phyloP scores from a whole-genome alignment of 495 filamentous ascomycete genomes.

The Penicillium antarcticum region DNA sequence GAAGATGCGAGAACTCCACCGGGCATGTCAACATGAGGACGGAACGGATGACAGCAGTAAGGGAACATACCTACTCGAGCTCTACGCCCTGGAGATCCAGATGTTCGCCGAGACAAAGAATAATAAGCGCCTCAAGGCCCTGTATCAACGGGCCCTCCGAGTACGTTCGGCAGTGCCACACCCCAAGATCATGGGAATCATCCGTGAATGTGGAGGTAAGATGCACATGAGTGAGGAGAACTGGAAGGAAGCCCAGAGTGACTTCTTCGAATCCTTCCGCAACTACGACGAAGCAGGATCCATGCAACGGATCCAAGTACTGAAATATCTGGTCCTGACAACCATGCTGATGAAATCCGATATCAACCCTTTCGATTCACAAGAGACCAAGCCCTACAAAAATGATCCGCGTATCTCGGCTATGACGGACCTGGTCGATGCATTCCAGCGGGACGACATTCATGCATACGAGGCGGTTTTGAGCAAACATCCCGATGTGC shows the following conservation, averaged over 20 bases:
- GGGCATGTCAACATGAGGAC: constrained; percentile 83
- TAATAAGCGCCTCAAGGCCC: constrained; percentile 91
- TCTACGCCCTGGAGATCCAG: constrained; percentile 96
- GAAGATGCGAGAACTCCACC: constrained; percentile 85
- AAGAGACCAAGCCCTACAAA: constrained; percentile 99
- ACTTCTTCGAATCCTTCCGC: constrained; percentile 98
- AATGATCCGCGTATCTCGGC: constrained; percentile 90
- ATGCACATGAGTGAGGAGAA: constrained; percentile 99
- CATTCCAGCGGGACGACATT: constrained; percentile 95
- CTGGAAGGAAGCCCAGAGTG: constrained; percentile 94
- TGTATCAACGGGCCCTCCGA: constrained; percentile 85
- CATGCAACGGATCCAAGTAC: constrained; percentile 90
- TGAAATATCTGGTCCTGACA: constrained; percentile 94
- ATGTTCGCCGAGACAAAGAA: constrained; percentile 98
- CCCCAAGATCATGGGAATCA: constrained; percentile 98
- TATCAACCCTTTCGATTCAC: constrained; percentile 98
- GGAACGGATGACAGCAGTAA: constrained; percentile 93
- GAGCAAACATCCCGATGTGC: constrained; percentile 81
- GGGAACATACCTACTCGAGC: constrained; percentile 92
- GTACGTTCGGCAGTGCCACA: constrained; percentile 95
- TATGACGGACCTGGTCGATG: constrained; percentile 96
- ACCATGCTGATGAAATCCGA: constrained; percentile 99
- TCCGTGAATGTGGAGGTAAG: constrained; percentile 97
- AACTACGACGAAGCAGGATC: constrained; percentile 99
- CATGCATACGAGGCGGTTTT: constrained; percentile 84